Evolutionary conservation across 805 yeast species (phyloP).

Genomic region (Phaffomyces opuntiae): DNA sequence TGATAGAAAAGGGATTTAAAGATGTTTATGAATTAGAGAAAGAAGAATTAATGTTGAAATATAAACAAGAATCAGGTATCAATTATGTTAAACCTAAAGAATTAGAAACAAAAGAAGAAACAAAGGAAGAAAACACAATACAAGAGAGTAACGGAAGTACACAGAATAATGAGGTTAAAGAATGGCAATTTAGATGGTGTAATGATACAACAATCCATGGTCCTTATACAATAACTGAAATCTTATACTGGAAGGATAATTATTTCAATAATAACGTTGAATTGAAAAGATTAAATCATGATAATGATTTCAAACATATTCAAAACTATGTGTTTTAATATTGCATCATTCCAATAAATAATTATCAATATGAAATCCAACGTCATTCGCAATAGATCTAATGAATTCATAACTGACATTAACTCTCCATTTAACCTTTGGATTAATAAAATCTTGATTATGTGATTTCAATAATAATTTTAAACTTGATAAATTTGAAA

Average conservation of each 20-base stretch:
- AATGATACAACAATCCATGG: constrained; percentile 40
- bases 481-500: constrained; percentile 29
- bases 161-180: constrained; percentile 19
- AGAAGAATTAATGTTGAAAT: constrained; percentile 48
- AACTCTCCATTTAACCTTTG: constrained; percentile 72
- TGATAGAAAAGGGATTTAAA: constrained; percentile 34
- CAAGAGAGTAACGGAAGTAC: not conserved
- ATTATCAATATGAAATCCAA: constrained; percentile 58
- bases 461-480: constrained; percentile 25
- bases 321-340: not conserved
- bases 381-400: constrained; percentile 51
- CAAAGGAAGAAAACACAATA: not conserved
- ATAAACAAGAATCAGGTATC: constrained; percentile 36
- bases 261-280: constrained; percentile 42
- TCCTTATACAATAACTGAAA: constrained; percentile 41
- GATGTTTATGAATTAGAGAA: constrained; percentile 46
- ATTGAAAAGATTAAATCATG: constrained; percentile 27
- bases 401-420: constrained; percentile 65
- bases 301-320: constrained; percentile 11
- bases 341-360: constrained; percentile 37
- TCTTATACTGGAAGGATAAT: constrained; percentile 40
- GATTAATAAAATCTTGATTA: constrained; percentile 49
- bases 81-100: constrained; percentile 12
- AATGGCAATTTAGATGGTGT: constrained; percentile 46
- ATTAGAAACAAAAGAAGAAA: not conserved